phyloP scores from a whole-genome alignment of 78 protist species.

The Bodo saltans region DNA sequence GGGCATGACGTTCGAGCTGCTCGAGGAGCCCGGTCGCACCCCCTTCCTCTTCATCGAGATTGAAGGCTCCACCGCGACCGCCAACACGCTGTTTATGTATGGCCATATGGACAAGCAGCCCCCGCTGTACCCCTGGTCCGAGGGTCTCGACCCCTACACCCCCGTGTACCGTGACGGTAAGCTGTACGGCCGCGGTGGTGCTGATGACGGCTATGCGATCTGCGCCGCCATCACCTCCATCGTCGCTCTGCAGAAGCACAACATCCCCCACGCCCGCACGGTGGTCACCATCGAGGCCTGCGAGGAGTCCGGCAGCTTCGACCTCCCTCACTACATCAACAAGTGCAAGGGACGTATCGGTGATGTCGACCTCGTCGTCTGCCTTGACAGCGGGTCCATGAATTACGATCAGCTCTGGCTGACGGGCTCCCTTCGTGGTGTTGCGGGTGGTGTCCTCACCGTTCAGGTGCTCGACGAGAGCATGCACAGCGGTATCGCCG shows the following conservation, averaged over 20 bases:
- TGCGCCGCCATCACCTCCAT: slow-evolving; percentile 70
- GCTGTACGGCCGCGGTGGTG: slow-evolving; percentile 84
- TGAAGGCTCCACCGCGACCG: slow-evolving; percentile 31
- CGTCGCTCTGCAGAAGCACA: slow-evolving; percentile 48
- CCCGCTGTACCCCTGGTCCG: slow-evolving; percentile 63
- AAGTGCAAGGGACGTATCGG: slow-evolving; percentile 39
- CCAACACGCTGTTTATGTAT: slow-evolving; percentile 64
- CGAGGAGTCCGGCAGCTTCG: slow-evolving; percentile 70
- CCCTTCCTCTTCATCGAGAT: slow-evolving; percentile 68
- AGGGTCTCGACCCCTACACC: slow-evolving; percentile 66
- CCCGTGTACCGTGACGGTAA: slow-evolving; percentile 50
- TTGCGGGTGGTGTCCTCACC: slow-evolving; percentile 52
- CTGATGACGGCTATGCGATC: slow-evolving; percentile 82
- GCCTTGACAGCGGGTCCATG: slow-evolving; percentile 76
- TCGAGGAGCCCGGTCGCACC: slow-evolving; percentile 51
- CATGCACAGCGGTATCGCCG: slow-evolving; percentile 64
- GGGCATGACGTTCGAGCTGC: slow-evolving; percentile 48
- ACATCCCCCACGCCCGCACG: slow-evolving; percentile 56
- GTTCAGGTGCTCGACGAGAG: slow-evolving; percentile 65
- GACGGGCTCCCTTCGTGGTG: slow-evolving; percentile 71
- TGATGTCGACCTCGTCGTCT: slow-evolving; percentile 58
- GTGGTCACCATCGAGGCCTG: slow-evolving; percentile 77
- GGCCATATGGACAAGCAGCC: slow-evolving; percentile 90
- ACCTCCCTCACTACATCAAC: slow-evolving; percentile 61
- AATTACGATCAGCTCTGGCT: slow-evolving; percentile 68